Conservation (phyloP, 1,284 basidiomycete genomes). For the Trametes pubescens region DNA sequence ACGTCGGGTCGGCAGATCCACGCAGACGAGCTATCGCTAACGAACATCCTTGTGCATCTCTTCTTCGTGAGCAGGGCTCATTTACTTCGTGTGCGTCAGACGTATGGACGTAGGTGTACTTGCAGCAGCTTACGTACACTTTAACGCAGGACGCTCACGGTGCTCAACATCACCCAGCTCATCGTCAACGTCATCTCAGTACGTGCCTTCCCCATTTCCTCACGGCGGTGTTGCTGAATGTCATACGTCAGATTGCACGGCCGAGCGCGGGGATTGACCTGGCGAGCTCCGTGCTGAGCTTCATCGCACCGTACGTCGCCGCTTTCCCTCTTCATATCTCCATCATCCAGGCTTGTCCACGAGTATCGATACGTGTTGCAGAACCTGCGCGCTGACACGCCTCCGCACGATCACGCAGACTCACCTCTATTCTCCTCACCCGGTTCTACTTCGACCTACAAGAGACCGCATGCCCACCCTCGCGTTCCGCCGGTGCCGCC, state of each 20-base stretch:
- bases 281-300: not conserved
- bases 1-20: not conserved
- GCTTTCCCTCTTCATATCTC: not conserved
- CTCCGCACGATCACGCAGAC: not conserved
- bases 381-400: not conserved
- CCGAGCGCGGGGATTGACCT: not conserved
- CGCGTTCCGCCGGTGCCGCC: too few species aligned
- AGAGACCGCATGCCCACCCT: not conserved
- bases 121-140: too few species aligned
- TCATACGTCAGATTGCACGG: not conserved
- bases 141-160: not conserved
- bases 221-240: not conserved
- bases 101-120: too few species aligned
- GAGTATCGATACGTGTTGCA: too few species aligned
- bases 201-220: not conserved
- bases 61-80: not conserved
- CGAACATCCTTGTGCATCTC: not conserved
- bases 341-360: too few species aligned
- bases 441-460: slow-evolving; percentile 5
- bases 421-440: slow-evolving; percentile 5
- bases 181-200: not conserved
- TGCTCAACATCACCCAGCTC: slow-evolving; percentile 4
- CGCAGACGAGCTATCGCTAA: not conserved
- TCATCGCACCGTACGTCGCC: slow-evolving; percentile 1
- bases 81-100: slow-evolving; percentile 1